Percentiles rank a stretch among this genome's conserved stretches.
These are phyloP conservation scores for Leccinum boreale DNA, from an alignment of 768 basidiomycete genomes.

Conservation along the genomic window DNA sequence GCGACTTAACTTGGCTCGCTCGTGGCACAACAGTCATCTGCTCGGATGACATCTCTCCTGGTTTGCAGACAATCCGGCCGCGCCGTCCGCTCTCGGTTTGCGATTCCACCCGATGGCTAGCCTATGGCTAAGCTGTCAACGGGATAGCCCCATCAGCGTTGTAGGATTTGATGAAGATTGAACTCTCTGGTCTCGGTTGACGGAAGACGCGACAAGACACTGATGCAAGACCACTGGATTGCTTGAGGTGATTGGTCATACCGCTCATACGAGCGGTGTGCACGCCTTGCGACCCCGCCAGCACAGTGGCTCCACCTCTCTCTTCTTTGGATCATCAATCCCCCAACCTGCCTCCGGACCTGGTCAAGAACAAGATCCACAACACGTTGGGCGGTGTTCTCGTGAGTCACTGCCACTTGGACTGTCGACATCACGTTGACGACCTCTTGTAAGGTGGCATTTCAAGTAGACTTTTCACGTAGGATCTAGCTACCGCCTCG, in stretches of 20 bases:
- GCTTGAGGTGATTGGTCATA: constrained; percentile 55
- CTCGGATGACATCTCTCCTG: constrained; percentile 1
- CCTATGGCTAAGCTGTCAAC: constrained; percentile 37
- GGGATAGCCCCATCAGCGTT: constrained; percentile 16
- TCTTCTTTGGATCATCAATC: no score
- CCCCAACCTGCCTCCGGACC: no score
- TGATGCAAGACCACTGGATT: constrained; percentile 64
- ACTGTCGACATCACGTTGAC: no score
- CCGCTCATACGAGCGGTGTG: constrained; percentile 46
- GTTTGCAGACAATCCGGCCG: constrained; percentile 46
- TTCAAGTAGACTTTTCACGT: no score
- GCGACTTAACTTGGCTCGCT: constrained; percentile 78
- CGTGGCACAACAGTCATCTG: constrained; percentile 46
- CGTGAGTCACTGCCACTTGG: no score
- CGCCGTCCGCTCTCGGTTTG: constrained; percentile 41
- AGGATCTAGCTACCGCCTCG: no score
- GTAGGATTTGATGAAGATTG: constrained; percentile 48
- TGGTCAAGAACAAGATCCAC: no score
- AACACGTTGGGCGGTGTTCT: no score
- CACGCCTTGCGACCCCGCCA: constrained; percentile 46
- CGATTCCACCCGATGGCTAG: constrained; percentile 31
- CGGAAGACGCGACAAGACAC: constrained; percentile 52
- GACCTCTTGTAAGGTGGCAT: no score
- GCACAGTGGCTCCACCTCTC: no score
- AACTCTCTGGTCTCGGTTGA: constrained; percentile 51